Evolutionary conservation across 257 asterid species (phyloP).

Genomic region (Thymus mandschuricus): DNA sequence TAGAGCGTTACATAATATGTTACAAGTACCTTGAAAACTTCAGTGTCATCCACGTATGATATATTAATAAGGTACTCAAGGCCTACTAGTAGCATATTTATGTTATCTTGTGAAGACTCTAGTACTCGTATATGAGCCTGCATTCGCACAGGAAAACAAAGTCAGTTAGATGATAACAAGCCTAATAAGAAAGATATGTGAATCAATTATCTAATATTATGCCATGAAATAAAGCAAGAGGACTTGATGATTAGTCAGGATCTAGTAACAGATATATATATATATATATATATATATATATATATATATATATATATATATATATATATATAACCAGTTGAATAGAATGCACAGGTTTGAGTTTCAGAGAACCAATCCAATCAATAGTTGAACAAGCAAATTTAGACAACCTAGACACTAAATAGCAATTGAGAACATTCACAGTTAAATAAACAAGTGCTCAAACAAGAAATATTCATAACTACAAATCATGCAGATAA

Average conservation of each 20-base stretch:
- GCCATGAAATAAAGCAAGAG: constrained; percentile 20
- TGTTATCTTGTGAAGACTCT: constrained; percentile 71
- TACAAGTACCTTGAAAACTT: constrained; percentile 78
- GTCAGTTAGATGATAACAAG: constrained; percentile 21
- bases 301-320: no score
- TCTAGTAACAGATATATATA: not conserved
- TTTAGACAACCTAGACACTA: constrained; percentile 6
- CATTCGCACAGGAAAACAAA: constrained; percentile 24
- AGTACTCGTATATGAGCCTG: constrained; percentile 79
- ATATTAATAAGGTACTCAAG: constrained; percentile 77
- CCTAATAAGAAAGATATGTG: constrained; percentile 17
- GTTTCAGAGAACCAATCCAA: constrained; percentile 1
- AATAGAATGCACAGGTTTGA: constrained; percentile 13
- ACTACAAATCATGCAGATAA: constrained; percentile 1
- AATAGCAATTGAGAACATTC: constrained; percentile 4
- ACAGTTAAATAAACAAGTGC: constrained; percentile 11
- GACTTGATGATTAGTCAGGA: constrained; percentile 1
- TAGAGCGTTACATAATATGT: constrained; percentile 9
- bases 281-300: no score
- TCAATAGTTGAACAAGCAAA: not conserved
- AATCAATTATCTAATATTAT: constrained; percentile 1
- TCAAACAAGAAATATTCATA: constrained; percentile 2
- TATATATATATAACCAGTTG: not conserved
- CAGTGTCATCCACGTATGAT: constrained; percentile 89
- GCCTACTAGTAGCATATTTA: constrained; percentile 60